phyloP scores from a whole-genome alignment of 2,329 filamentous ascomycete species.

The Thelonectria discophora region DNA sequence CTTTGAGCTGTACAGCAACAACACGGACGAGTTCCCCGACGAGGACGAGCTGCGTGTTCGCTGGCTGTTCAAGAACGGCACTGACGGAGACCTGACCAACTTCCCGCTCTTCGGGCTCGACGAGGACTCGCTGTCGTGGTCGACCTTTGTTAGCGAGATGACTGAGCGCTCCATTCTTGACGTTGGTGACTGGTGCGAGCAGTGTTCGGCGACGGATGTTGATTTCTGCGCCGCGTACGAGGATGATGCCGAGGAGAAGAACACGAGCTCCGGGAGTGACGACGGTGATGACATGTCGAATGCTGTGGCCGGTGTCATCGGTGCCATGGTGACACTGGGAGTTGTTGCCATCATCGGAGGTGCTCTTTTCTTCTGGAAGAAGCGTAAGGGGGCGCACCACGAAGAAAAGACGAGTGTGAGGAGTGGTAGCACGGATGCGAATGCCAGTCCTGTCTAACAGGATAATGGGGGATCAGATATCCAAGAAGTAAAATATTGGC shows the following conservation, averaged over 20 bases:
- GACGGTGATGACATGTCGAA: conserved; percentile 43
- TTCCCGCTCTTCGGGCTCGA: conserved; percentile 45
- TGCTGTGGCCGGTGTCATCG: conserved; percentile 46
- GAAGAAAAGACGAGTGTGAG: conserved; percentile 26
- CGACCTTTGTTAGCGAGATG: conserved; percentile 43
- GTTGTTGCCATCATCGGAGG: conserved; percentile 36
- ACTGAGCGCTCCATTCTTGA: conserved; percentile 41
- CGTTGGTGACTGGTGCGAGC: conserved; percentile 44
- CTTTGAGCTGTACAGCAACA: conserved; percentile 46
- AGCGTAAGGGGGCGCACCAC: conserved; percentile 24
- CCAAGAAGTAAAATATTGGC: background rate
- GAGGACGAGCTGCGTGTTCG: conserved; percentile 44
- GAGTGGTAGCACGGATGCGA: conserved; percentile 28
- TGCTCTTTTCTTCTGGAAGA: conserved; percentile 36
- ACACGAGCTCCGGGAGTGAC: conserved; percentile 11
- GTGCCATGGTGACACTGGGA: conserved; percentile 46
- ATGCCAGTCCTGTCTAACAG: conserved; percentile 10
- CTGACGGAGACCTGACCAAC: conserved; percentile 39
- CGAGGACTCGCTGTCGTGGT: conserved; percentile 43
- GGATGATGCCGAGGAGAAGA: conserved; percentile 26
- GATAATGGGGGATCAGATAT: conserved; percentile 1
- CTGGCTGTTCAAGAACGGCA: conserved; percentile 49
- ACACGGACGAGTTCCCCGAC: conserved; percentile 40
- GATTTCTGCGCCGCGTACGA: conserved; percentile 46
- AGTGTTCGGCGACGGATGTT: conserved; percentile 39